A percentile compares a stretch with the other conserved stretches of the same genome.
These are phyloP conservation scores for Exserohilum turcica DNA, from an alignment of 2,329 filamentous ascomycete species.

Conservation along the genomic window DNA sequence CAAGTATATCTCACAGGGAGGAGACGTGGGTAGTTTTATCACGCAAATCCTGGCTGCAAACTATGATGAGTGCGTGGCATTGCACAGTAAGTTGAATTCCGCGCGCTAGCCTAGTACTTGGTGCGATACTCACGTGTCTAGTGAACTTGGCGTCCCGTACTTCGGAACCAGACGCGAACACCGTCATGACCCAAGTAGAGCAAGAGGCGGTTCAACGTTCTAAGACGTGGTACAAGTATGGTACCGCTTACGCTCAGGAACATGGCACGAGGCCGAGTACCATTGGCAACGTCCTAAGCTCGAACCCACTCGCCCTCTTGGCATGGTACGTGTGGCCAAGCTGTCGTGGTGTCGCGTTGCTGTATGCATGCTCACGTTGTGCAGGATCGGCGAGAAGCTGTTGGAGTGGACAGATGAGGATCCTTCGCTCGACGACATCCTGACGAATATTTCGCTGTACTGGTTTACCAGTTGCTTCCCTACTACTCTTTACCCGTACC, in stretches of 20 bases:
- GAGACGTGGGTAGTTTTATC: constrained; percentile 60
- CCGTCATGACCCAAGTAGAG: constrained; percentile 25
- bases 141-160: constrained; percentile 33
- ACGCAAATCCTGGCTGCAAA: constrained; percentile 48
- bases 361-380: not conserved
- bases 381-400: constrained; percentile 62
- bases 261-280: constrained; percentile 63
- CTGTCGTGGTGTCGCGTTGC: not conserved
- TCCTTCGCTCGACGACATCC: constrained; percentile 51
- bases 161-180: constrained; percentile 20
- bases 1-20: constrained; percentile 63
- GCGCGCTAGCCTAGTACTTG: not conserved
- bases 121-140: constrained; percentile 14
- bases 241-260: constrained; percentile 57
- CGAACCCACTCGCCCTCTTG: constrained; percentile 62
- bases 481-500: constrained; percentile 58
- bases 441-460: constrained; percentile 60
- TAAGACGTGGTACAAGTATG: constrained; percentile 47
- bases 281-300: constrained; percentile 60
- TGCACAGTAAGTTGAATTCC: constrained; percentile 32
- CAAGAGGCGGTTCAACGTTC: constrained; percentile 17
- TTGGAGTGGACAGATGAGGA: constrained; percentile 59
- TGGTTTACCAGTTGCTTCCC: constrained; percentile 59
- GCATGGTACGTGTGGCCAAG: constrained; percentile 51
- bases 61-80: constrained; percentile 56